Base-by-base conservation (phyloP, 345 rosid genomes). In the Excoecaria agallocha region DNA sequence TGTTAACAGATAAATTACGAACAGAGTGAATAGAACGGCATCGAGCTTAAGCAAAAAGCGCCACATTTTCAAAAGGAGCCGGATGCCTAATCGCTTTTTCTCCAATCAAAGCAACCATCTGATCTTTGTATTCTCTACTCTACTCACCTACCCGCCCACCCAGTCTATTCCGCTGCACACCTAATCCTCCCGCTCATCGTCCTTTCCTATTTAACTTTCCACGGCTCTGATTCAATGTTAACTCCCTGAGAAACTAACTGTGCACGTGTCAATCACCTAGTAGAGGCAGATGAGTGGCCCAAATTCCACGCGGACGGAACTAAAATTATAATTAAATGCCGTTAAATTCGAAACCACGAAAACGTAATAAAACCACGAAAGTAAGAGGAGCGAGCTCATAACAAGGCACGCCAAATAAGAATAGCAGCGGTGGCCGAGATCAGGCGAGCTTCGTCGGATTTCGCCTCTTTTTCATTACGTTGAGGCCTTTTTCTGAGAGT, bases 391-490 rank as follows among this genome's bases (percentile, higher is more conserved):
- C 15, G 13, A 9, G 37, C 12, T 8, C 13, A 8, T 7, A 22
- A 41, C 12, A 30, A 12, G 51, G 6, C 22, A 15, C 64, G 25
- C 5, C 41, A n/a, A 11, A 41, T 20, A 24, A 51, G 37, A 45
- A 19, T 17, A 8, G 1, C 45, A 13, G 64, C 58, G 3, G 69
- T 13, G 79, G 70, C 61, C 41, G 74, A 76, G 79, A 70, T 76
- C 79, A 70, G 79, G 74, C 70, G 74, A 41, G 24, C 11, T n/a
- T 51, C 74, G 70, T 70, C 74, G 74, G 79, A 16, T 75, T 68
- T 75, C 77, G 64, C 55, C 63, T 0, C 20, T 3, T 71, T 45
- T 16, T 8, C 4, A 1, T 6, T 39, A 24, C 12, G 16, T 25
- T 6, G 22, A 16, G 46, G 60, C 5, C 66, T 37, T 37, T 39